Conservation (phyloP, 1,139 yeast genomes). For the Scheffersomyces stambukii region DNA sequence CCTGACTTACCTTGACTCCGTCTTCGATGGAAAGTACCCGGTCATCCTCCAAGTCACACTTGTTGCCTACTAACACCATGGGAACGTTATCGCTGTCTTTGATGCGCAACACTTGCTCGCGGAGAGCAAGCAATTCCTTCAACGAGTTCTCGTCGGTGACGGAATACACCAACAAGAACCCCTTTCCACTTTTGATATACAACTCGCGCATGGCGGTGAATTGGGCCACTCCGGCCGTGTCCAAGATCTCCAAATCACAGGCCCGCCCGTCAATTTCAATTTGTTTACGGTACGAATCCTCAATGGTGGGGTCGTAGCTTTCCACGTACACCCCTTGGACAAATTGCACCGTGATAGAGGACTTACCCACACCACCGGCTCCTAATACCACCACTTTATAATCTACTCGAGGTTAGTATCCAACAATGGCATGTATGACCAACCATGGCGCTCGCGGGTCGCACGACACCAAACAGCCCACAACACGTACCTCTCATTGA, state of each 20-base stretch:
- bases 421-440: no score
- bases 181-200: conserved; percentile 83
- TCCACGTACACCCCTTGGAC: conserved; percentile 51
- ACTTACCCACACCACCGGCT: conserved; percentile 53
- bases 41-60: conserved; percentile 74
- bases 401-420: conserved; percentile 17
- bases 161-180: conserved; percentile 82
- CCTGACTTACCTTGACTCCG: conserved; percentile 76
- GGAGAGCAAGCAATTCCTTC: conserved; percentile 72
- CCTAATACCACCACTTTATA: conserved; percentile 49
- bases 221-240: conserved; percentile 52
- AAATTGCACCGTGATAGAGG: conserved; percentile 48
- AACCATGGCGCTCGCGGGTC: no score
- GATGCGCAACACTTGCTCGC: conserved; percentile 86
- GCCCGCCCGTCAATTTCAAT: conserved; percentile 90
- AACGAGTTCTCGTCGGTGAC: conserved; percentile 86
- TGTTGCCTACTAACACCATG: conserved; percentile 85
- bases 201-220: conserved; percentile 59
- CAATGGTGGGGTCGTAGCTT: conserved; percentile 49
- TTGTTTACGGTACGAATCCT: conserved; percentile 84
- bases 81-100: conserved; percentile 79
- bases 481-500: no score
- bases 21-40: conserved; percentile 76
- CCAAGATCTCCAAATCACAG: conserved; percentile 69
- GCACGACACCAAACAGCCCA: no score